Conservation (phyloP, 805 yeast genomes). For the Candida argentea region DNA sequence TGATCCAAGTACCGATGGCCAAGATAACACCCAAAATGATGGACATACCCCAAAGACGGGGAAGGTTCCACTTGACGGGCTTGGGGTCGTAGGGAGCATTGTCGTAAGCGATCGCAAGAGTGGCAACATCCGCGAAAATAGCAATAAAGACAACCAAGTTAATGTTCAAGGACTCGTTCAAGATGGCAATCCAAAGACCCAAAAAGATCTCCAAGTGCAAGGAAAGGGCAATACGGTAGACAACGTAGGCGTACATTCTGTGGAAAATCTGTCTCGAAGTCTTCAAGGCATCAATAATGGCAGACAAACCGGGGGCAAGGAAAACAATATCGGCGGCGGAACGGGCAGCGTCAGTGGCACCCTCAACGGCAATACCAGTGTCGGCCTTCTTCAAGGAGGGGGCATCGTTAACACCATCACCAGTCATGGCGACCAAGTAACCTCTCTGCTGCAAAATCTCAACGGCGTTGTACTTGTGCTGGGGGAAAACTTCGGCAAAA, state of each 20-base stretch:
- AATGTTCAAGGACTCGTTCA: conserved; percentile 78
- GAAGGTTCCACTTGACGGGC: conserved; percentile 95
- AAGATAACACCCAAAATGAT: conserved; percentile 74
- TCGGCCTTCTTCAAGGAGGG: conserved; percentile 89
- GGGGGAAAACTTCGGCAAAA: conserved; percentile 97
- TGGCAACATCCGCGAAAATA: conserved; percentile 94
- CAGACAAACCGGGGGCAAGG: conserved; percentile 26
- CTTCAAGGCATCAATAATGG: conserved; percentile 37
- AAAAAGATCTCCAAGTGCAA: conserved; percentile 90
- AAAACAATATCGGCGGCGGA: conserved; percentile 95
- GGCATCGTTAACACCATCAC: conserved; percentile 98
- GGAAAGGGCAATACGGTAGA: conserved; percentile 94
- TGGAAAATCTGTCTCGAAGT: conserved; percentile 53
- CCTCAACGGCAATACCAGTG: conserved; percentile 95
- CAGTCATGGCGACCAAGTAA: conserved; percentile 97
- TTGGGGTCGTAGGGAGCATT: conserved; percentile 89
- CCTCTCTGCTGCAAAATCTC: conserved; percentile 93
- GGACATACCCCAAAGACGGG: conserved; percentile 97
- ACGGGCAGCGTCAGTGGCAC: conserved; percentile 96
- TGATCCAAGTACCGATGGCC: conserved; percentile 91
- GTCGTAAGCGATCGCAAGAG: conserved; percentile 94
- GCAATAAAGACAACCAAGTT: conserved; percentile 94
- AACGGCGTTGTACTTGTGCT: conserved; percentile 93
- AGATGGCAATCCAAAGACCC: conserved; percentile 94
- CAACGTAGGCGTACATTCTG: conserved; percentile 98